These are phyloP conservation scores for Neurospora crassa DNA, from an alignment of 2,329 filamentous ascomycete species.

Conservation along the genomic window DNA sequence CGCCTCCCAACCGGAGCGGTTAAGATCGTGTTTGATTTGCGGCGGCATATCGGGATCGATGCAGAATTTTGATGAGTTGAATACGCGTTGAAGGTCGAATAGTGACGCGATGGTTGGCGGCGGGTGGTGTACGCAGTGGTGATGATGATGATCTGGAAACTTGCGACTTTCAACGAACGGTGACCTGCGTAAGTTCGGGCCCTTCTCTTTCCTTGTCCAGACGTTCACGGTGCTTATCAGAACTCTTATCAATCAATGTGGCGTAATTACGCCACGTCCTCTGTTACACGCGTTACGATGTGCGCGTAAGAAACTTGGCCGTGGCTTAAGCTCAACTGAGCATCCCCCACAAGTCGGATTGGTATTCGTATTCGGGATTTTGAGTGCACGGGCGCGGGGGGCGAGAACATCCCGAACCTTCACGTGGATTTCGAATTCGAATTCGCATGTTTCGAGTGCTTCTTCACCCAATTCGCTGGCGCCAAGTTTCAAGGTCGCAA, in stretches of 20 bases:
- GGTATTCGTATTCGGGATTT: not conserved
- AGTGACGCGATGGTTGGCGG: not conserved
- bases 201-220: not conserved
- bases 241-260: constrained; percentile 8
- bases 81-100: not conserved
- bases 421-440: constrained; percentile 1
- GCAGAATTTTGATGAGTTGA: not conserved
- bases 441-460: constrained; percentile 2
- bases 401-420: not conserved
- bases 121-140: constrained; percentile 1
- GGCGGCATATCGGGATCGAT: constrained; percentile 53
- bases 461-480: not conserved
- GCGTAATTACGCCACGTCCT: not conserved
- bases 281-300: not conserved
- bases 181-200: not conserved
- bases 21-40: constrained; percentile 93
- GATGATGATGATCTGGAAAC: constrained; percentile 1
- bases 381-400: not conserved
- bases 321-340: not conserved
- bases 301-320: not conserved
- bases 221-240: not conserved
- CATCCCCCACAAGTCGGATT: not conserved
- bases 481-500: not conserved
- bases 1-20: constrained; percentile 91
- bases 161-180: constrained; percentile 5